Conservation (phyloP, 306 rosid species). For the Datisca glomerata region DNA sequence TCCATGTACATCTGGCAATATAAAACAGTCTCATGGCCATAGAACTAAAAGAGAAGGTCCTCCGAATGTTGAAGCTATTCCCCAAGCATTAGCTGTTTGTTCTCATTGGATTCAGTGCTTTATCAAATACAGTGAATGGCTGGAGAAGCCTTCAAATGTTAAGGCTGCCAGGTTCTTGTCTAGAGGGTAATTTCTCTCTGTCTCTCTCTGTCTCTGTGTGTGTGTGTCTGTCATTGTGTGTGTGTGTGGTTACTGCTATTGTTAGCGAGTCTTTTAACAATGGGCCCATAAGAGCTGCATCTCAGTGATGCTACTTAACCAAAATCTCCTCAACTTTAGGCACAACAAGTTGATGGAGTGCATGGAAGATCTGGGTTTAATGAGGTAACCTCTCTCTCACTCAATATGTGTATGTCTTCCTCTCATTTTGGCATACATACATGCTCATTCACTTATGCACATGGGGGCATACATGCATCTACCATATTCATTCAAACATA, state of each 20-base stretch:
- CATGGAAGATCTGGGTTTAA: conserved; percentile 65
- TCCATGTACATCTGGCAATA: conserved; percentile 43
- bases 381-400: conserved; percentile 34
- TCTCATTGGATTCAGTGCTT: conserved; percentile 94
- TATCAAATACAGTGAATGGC: conserved; percentile 88
- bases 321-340: conserved; percentile 31
- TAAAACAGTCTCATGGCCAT: conserved; percentile 52
- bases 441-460: not conserved
- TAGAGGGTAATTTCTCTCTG: conserved; percentile 52
- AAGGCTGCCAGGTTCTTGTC: conserved; percentile 88
- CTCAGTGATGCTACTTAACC: conserved; percentile 5
- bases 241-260: too few relatives aligned
- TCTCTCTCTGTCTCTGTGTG: conserved; percentile 5
- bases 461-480: not conserved
- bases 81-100: conserved; percentile 69
- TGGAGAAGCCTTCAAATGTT: conserved; percentile 78
- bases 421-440: not conserved
- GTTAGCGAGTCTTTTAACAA: not conserved
- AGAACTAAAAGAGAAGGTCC: conserved; percentile 58
- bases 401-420: conserved; percentile 10
- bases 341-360: conserved; percentile 65
- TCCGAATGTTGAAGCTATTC: conserved; percentile 67
- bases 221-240: too few relatives aligned
- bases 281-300: conserved; percentile 8
- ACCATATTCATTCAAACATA: not conserved